Conservation (phyloP, 1,139 yeast genomes). For the Saccharomyces hybrid region DNA sequence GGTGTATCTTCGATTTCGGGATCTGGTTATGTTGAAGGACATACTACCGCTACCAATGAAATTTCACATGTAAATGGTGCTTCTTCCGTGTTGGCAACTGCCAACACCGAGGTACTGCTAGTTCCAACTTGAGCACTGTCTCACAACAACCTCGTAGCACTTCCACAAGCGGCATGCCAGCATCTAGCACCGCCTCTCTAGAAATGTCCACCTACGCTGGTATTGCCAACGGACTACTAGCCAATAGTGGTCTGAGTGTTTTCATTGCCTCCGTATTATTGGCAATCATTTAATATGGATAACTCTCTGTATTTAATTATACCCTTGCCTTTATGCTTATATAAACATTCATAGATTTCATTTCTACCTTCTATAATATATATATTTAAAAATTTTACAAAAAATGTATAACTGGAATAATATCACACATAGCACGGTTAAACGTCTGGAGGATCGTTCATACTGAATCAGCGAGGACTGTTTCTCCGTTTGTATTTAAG, state of each 20-base stretch:
- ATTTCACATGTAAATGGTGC: not conserved
- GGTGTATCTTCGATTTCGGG: not conserved
- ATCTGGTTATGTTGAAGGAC: not conserved
- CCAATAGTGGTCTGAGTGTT: not conserved
- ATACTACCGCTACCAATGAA: not conserved
- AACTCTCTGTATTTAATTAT: no score
- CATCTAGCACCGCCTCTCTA: not conserved
- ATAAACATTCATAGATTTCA: no score
- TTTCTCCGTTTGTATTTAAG: no score
- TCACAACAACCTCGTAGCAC: not conserved
- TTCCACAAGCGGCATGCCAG: not conserved
- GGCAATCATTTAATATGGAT: not conserved
- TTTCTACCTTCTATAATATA: no score
- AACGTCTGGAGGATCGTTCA: no score
- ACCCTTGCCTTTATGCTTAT: not conserved
- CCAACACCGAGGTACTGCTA: not conserved
- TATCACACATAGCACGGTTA: no score
- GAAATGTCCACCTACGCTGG: not conserved
- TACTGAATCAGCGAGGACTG: no score
- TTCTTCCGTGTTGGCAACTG: not conserved
- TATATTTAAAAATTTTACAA: no score
- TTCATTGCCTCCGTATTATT: not conserved
- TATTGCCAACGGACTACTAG: not conserved
- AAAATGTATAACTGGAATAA: no score
- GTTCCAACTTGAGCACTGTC: not conserved